Evolutionary conservation across 2,329 filamentous ascomycete species (phyloP), one percentile per base, ranked within the genome.

Genomic region (Blastomyces percursus): DNA sequence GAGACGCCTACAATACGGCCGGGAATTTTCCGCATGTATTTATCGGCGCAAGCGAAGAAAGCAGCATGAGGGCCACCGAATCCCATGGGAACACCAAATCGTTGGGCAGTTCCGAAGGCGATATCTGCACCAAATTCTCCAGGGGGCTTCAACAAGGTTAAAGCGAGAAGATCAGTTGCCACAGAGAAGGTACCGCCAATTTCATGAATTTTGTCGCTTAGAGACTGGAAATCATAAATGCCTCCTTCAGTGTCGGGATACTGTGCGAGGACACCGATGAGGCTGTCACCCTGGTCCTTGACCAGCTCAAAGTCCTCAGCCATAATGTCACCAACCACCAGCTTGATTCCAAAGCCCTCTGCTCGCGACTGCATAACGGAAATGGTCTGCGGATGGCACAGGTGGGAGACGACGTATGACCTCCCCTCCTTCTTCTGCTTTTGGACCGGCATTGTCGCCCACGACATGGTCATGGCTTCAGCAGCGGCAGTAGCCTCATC

Each of bases 101-200:
- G 82, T 78, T 97, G 93, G 19, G 93, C 87, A 71, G 88, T 96
- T 67, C 93, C 93, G 72, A 97, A 96, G 5, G 92, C 93, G 69
- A 97, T 90, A 72, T 97, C 93, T 27, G 93, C 93, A 51, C 93
- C 93, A 77, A 93, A 96, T 72, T 96, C 93, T 58, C 92, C 92
- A 0, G 93, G 93, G 0, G 93, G 90, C 59, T 89, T 94, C 59
- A 96, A 82, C 12, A 95, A 77, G 0, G 93, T 96, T 75, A 96
- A 78, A 6, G 92, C 91, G 48, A 96, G 80, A 54, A 96, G 81
- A 73, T 97, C 93, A 1, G 93, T 96, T 16, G 91, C 93, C 38
- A 91, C 91, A 69, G 89, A 90, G 71, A 97, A 86, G 27, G 91
- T 87, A 30, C 86, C 89, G 30, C 89, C 88, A 59, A 89, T 83